phyloP scores from a whole-genome alignment of 148 eudicot genomes.

The Tetragonia tetragonoides region DNA sequence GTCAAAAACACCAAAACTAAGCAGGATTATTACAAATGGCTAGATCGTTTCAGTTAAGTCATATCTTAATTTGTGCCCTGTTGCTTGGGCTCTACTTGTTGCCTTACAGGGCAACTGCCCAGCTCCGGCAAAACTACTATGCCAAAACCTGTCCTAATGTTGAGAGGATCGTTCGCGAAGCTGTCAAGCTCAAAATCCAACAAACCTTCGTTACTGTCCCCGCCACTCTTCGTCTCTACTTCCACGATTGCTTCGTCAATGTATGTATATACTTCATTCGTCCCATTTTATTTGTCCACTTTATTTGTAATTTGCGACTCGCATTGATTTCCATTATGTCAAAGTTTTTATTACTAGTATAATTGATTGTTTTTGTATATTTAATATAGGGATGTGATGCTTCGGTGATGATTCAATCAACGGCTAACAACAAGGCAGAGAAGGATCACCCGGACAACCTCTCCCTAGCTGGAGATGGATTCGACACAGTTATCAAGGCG shows the following conservation, averaged over 20 bases:
- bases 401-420: conserved; percentile 56
- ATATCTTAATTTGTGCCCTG: conserved; percentile 20
- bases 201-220: conserved; percentile 82
- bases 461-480: conserved; percentile 82
- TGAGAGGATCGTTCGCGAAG: conserved; percentile 55
- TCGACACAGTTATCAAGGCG: conserved; percentile 75
- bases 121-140: conserved; percentile 54
- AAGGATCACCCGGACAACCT: conserved; percentile 72
- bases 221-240: conserved; percentile 72
- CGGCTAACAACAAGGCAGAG: conserved; percentile 53
- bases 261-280: conserved; percentile 29
- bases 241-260: conserved; percentile 78
- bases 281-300: background rate
- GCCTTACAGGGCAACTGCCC: conserved; percentile 36
- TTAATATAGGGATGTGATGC: conserved; percentile 73
- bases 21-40: conserved; percentile 13
- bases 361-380: background rate
- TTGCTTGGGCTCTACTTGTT: conserved; percentile 27
- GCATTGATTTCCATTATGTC: background rate
- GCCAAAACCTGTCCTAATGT: conserved; percentile 64
- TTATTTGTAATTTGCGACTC: background rate
- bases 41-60: background rate
- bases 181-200: conserved; percentile 44
- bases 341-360: background rate
- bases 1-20: background rate